These are phyloP conservation scores for Calocybe cyanea DNA, from an alignment of 768 basidiomycete species.

Conservation along the genomic window DNA sequence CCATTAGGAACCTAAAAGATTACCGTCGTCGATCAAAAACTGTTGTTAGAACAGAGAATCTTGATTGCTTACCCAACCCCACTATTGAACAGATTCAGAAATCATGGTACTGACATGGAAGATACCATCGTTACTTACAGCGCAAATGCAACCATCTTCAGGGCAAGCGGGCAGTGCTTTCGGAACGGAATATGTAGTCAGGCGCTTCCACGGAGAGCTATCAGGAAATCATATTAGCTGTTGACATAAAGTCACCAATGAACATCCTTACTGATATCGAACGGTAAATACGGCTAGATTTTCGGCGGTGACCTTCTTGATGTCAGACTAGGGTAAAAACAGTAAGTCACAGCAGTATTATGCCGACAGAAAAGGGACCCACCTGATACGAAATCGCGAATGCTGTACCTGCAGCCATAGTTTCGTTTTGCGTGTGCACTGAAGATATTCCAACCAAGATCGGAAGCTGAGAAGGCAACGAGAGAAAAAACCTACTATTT, in stretches of 20 bases:
- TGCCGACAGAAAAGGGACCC: constrained; percentile 1
- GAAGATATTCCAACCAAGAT: constrained; percentile 1
- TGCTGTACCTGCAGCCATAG: constrained; percentile 50
- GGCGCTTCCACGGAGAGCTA: constrained; percentile 52
- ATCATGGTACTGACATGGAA: not conserved
- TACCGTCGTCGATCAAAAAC: not conserved
- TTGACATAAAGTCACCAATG: no score
- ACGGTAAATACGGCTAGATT: constrained; percentile 53
- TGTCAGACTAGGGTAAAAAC: constrained; percentile 35
- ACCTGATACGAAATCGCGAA: constrained; percentile 55
- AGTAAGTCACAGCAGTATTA: not conserved
- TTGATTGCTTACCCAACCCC: constrained; percentile 48
- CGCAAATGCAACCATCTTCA: constrained; percentile 46
- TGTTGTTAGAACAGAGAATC: not conserved
- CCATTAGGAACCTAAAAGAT: constrained; percentile 34
- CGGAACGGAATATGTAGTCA: constrained; percentile 45
- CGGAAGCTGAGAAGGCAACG: not conserved
- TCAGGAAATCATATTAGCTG: not conserved
- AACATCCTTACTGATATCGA: constrained; percentile 36
- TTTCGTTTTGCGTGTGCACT: constrained; percentile 53
- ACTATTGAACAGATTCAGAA: constrained; percentile 25
- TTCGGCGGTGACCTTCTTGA: constrained; percentile 40
- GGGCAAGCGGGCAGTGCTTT: constrained; percentile 47
- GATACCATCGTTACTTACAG: constrained; percentile 29
- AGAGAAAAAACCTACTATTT: constrained; percentile 35